A percentile compares a stretch with the other conserved stretches of the same genome.
Evolutionary conservation across 2,329 filamentous ascomycete genomes (phyloP).

Genomic region (Epichloe festucae): DNA sequence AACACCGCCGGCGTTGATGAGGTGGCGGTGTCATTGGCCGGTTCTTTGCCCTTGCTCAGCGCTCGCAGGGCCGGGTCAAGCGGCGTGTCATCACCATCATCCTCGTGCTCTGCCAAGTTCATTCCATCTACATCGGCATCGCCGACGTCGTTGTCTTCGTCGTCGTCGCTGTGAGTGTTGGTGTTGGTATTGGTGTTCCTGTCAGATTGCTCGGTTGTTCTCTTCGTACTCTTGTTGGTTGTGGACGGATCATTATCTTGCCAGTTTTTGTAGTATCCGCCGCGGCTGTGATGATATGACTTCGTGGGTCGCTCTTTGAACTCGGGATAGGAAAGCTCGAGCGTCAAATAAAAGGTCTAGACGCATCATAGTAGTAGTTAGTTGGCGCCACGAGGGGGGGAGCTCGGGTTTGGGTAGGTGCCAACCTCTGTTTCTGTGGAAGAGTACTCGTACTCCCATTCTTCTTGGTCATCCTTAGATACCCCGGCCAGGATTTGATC

Average conservation of each 20-base stretch:
- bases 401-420: background rate
- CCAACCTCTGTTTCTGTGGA: slow-evolving; percentile 46
- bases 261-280: slow-evolving; percentile 35
- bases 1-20: slow-evolving; percentile 1
- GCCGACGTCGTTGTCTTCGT: slow-evolving; percentile 4
- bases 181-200: slow-evolving; percentile 17
- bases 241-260: slow-evolving; percentile 14
- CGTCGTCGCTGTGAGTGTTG: slow-evolving; percentile 19
- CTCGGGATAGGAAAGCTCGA: slow-evolving; percentile 49
- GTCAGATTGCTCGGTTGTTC: slow-evolving; percentile 15
- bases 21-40: slow-evolving; percentile 4
- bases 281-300: slow-evolving; percentile 24
- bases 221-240: slow-evolving; percentile 17
- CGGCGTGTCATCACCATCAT: slow-evolving; percentile 2
- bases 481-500: slow-evolving; percentile 16
- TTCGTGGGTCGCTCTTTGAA: slow-evolving; percentile 34
- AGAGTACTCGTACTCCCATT: slow-evolving; percentile 58
- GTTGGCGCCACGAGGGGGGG: too few species aligned
- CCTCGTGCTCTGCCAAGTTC: background rate
- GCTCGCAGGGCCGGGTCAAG: slow-evolving; percentile 5
- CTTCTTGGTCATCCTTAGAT: slow-evolving; percentile 34
- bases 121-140: slow-evolving; percentile 6
- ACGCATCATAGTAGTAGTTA: background rate
- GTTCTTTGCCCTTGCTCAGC: slow-evolving; percentile 5
- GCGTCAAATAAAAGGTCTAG: slow-evolving; percentile 50